phyloP scores from a whole-genome alignment of 139 green algal species.

The Micractinium sp. region DNA sequence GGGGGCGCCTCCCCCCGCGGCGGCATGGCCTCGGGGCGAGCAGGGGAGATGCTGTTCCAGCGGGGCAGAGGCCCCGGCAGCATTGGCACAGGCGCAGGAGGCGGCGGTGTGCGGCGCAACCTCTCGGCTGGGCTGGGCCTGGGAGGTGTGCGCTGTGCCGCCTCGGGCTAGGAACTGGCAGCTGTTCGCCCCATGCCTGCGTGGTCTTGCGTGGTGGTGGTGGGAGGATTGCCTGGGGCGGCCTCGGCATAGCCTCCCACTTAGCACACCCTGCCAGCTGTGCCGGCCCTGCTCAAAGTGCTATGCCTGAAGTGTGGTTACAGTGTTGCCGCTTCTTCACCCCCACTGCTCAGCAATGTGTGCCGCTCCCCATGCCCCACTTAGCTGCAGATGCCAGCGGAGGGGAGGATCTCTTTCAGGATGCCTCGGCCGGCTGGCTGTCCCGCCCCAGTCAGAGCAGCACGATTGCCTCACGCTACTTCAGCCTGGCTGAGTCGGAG shows the following conservation, averaged over 20 bases:
- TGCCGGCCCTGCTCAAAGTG: no score
- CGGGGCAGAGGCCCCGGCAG: neutral
- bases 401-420: conserved; percentile 23
- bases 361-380: neutral
- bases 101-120: conserved; percentile 14
- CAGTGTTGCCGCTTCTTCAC: no score
- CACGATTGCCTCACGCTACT: conserved; percentile 26
- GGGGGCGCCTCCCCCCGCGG: neutral
- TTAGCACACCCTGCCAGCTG: no score
- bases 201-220: no score
- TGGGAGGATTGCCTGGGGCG: no score
- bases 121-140: conserved; percentile 17
- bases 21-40: neutral
- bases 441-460: conserved; percentile 8
- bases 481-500: conserved; percentile 29
- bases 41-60: neutral
- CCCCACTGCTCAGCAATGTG: neutral
- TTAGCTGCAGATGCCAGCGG: neutral
- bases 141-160: neutral
- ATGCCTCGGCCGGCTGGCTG: neutral
- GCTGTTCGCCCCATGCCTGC: no score
- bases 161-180: no score
- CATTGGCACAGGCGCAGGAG: neutral
- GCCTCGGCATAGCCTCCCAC: no score
- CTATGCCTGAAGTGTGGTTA: no score